A percentile compares a stretch with the other conserved stretches of the same genome.
Conservation (phyloP, 257 asterid species). For the Leonotis leonurus region DNA sequence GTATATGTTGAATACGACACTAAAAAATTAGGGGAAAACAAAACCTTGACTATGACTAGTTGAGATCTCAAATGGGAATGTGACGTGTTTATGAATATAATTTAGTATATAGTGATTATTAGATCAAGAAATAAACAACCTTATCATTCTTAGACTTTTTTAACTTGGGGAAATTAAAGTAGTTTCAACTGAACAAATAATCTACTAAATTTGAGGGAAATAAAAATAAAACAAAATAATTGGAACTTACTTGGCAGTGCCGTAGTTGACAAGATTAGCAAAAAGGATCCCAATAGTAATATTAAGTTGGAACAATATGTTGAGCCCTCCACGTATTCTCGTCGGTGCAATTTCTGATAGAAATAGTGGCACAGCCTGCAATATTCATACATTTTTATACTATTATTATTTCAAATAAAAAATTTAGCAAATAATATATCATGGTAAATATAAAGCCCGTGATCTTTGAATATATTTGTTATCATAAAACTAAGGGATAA, state of each 20-base stretch:
- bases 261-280: conserved; percentile 80
- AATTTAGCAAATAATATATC: neutral
- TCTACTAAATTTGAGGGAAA: no score
- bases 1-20: neutral
- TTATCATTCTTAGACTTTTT: neutral
- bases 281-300: conserved; percentile 78
- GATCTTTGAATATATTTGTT: no score
- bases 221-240: neutral
- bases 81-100: neutral
- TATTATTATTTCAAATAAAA: neutral
- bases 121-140: conserved; percentile 2
- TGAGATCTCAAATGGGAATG: neutral
- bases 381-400: neutral
- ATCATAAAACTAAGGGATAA: no score
- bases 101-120: neutral
- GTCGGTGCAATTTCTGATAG: conserved; percentile 94
- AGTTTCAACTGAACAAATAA: neutral
- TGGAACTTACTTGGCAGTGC: conserved; percentile 52
- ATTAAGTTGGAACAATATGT: conserved; percentile 82
- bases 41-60: neutral
- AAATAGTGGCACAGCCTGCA: conserved; percentile 83
- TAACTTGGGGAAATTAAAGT: neutral
- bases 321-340: conserved; percentile 90
- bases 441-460: neutral
- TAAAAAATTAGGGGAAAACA: neutral